These are phyloP conservation scores for Uronychia setigera DNA, from an alignment of 73 alveolate species.

Conservation along the genomic window DNA sequence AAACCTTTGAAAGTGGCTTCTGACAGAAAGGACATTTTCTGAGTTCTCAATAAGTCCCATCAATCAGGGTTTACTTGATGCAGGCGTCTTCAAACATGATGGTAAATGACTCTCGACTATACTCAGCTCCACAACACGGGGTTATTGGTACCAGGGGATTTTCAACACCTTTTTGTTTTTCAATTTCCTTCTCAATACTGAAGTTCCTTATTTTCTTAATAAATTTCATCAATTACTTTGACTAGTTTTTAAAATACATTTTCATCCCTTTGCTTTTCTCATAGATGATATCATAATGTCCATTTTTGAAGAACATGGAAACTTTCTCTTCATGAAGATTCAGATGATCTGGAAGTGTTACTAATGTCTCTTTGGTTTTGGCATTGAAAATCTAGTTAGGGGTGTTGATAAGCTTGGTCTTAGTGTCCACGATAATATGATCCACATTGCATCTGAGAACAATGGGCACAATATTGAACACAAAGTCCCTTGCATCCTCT, in stretches of 20 bases:
- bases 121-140: too few relatives aligned
- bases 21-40: too few relatives aligned
- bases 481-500: background rate
- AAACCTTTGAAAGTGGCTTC: too few relatives aligned
- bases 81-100: too few relatives aligned
- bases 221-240: background rate
- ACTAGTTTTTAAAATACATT: too few relatives aligned
- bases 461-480: background rate
- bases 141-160: too few relatives aligned
- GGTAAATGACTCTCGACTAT: too few relatives aligned
- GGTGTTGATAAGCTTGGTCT: background rate
- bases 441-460: background rate
- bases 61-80: too few relatives aligned
- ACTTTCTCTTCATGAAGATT: background rate
- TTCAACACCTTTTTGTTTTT: too few relatives aligned
- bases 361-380: background rate
- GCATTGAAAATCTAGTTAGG: background rate
- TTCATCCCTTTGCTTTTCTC: background rate
- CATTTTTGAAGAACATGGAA: conserved; percentile 3
- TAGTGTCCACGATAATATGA: background rate
- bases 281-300: conserved; percentile 6
- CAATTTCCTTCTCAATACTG: too few relatives aligned
- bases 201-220: background rate
- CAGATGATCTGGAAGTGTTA: background rate
- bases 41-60: too few relatives aligned